Evolutionary conservation across 2,329 filamentous ascomycete genomes (phyloP).

Genomic region (Bipolaris sorokiniana): DNA sequence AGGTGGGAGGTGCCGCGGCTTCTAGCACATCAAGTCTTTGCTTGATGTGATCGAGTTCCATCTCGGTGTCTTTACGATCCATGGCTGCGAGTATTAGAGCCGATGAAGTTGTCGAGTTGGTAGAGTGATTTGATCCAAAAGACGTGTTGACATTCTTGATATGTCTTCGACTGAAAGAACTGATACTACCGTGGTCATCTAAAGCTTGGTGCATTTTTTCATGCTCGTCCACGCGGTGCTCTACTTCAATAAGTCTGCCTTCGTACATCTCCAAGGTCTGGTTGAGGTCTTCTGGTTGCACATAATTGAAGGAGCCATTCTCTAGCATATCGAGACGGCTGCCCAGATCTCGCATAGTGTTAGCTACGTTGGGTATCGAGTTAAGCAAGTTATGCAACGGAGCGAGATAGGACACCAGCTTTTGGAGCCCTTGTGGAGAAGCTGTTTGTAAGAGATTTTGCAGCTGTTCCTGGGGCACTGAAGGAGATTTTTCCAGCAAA

Average conservation of each 20-base stretch:
- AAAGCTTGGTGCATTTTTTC: conserved; percentile 44
- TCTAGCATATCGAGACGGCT: conserved; percentile 72
- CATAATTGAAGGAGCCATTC: conserved; percentile 70
- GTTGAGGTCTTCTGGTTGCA: conserved; percentile 71
- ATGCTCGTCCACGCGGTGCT: conserved; percentile 58
- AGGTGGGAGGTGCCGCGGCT: conserved; percentile 64
- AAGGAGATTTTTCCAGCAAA: conserved; percentile 32
- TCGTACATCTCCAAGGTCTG: conserved; percentile 72
- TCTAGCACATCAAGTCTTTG: conserved; percentile 61
- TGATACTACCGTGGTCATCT: conserved; percentile 38
- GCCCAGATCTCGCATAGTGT: conserved; percentile 66
- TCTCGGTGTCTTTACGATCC: conserved; percentile 49
- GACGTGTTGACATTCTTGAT: conserved; percentile 45
- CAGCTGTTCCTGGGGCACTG: conserved; percentile 39
- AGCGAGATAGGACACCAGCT: conserved; percentile 45
- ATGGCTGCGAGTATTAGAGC: conserved; percentile 45
- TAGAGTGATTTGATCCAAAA: conserved; percentile 50
- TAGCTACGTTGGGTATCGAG: conserved; percentile 48
- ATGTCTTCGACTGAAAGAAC: conserved; percentile 36
- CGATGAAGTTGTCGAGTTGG: conserved; percentile 48
- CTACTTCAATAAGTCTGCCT: conserved; percentile 71
- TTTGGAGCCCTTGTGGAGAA: conserved; percentile 42
- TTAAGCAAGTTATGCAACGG: conserved; percentile 47
- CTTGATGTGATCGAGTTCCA: conserved; percentile 57
- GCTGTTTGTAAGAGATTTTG: conserved; percentile 39